phyloP scores from a whole-genome alignment of 139 green algal genomes.

The Micractinium sp. region DNA sequence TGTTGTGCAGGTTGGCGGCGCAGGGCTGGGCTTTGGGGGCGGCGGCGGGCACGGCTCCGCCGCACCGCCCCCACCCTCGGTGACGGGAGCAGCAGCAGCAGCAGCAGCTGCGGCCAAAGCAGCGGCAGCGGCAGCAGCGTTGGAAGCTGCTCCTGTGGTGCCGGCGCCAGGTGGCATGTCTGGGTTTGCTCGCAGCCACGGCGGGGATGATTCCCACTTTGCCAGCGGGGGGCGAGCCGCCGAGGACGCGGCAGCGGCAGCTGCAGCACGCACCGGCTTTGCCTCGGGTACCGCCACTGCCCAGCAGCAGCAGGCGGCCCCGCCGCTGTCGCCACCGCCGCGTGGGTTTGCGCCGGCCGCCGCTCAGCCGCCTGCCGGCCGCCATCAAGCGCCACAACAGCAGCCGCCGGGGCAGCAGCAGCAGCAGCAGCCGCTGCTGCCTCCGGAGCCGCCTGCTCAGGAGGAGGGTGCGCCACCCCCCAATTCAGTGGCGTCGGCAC shows the following conservation, averaged over 20 bases:
- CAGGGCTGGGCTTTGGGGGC: conserved; percentile 75
- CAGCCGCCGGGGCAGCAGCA: conserved; percentile 35
- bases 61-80: neutral
- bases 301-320: conserved; percentile 13
- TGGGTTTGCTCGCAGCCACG: conserved; percentile 32
- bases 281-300: neutral
- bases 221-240: neutral
- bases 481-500: conserved; percentile 15
- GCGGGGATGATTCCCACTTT: conserved; percentile 42
- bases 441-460: conserved; percentile 13
- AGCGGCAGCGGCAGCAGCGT: neutral
- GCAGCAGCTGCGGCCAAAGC: neutral
- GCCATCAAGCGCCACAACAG: neutral
- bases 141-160: neutral
- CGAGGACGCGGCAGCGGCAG: neutral
- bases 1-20: conserved; percentile 60
- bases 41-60: conserved; percentile 2
- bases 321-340: neutral
- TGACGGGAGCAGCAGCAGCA: neutral
- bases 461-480: neutral
- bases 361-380: neutral
- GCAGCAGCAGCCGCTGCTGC: conserved; percentile 19
- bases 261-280: conserved; percentile 22
- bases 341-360: conserved; percentile 12
- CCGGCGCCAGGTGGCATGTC: neutral